A percentile compares a stretch with the other conserved stretches of the same genome.
phyloP scores from a whole-genome alignment of 139 green algal species.

The Tetraselmis striata region DNA sequence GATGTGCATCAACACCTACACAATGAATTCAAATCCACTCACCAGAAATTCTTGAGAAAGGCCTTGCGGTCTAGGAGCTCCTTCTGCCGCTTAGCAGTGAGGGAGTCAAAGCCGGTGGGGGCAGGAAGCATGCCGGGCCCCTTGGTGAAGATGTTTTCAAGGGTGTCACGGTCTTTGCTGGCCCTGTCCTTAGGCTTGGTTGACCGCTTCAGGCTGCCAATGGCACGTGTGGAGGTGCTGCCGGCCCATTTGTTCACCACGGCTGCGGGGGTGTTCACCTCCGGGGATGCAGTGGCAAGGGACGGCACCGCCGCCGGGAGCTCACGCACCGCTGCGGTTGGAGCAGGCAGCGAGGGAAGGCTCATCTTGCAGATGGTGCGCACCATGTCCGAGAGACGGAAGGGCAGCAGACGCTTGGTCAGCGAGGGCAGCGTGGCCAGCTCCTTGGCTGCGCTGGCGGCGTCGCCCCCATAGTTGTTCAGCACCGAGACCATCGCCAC shows the following conservation, averaged over 20 bases:
- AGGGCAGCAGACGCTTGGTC: constrained; percentile 57
- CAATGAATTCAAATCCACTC: too few species aligned
- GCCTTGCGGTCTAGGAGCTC: constrained; percentile 48
- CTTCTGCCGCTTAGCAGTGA: constrained; percentile 30
- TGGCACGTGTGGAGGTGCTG: not conserved
- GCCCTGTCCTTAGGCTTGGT: not conserved
- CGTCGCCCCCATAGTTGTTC: constrained; percentile 28
- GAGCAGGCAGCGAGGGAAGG: not conserved
- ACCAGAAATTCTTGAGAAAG: constrained; percentile 75
- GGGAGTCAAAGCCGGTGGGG: not conserved
- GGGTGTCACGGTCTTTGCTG: constrained; percentile 23
- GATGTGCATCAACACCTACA: too few species aligned
- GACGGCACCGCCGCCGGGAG: not conserved
- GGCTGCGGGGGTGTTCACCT: not conserved
- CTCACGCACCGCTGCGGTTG: too few species aligned
- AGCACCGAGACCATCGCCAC: constrained; percentile 45
- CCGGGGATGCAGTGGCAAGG: not conserved
- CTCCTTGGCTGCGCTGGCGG: constrained; percentile 22
- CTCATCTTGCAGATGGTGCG: constrained; percentile 10
- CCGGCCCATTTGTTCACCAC: not conserved
- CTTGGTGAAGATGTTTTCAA: constrained; percentile 18
- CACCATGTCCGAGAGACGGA: constrained; percentile 36
- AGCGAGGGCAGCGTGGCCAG: constrained; percentile 38
- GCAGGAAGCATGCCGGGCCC: constrained; percentile 16
- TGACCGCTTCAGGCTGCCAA: not conserved